These are phyloP conservation scores for Hyphopichia wangnamkhiaoensis DNA, from an alignment of 1,139 yeast species.

Conservation along the genomic window DNA sequence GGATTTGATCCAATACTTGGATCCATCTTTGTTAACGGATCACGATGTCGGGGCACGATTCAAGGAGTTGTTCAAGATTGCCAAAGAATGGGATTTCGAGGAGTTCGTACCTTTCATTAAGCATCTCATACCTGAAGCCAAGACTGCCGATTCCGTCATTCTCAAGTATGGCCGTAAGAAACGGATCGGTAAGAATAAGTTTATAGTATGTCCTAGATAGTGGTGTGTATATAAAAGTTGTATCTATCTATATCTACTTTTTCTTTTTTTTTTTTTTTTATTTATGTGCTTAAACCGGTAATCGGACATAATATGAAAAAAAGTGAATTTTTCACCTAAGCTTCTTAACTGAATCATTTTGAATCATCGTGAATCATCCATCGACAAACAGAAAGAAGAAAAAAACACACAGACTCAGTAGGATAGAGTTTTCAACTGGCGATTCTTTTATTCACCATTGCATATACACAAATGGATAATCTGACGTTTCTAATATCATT, in stretches of 20 bases:
- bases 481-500: slow-evolving; percentile 26
- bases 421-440: too few relatives aligned
- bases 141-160: slow-evolving; percentile 68
- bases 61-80: slow-evolving; percentile 59
- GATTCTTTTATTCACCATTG: neutral
- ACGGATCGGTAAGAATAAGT: slow-evolving; percentile 50
- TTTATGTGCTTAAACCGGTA: neutral
- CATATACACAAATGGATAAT: slow-evolving; percentile 21
- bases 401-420: too few relatives aligned
- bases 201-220: slow-evolving; percentile 21
- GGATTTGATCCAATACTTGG: slow-evolving; percentile 52
- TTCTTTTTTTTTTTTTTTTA: too few relatives aligned
- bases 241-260: neutral
- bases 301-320: slow-evolving; percentile 2
- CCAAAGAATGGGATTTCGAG: slow-evolving; percentile 66
- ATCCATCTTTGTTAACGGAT: slow-evolving; percentile 45
- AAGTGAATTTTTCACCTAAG: too few relatives aligned
- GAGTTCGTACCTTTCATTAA: slow-evolving; percentile 73
- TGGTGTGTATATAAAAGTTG: neutral
- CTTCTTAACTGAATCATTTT: neutral
- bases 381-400: neutral
- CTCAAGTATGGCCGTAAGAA: slow-evolving; percentile 76
- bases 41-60: slow-evolving; percentile 56
- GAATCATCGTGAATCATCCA: neutral
- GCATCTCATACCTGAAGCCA: slow-evolving; percentile 53